Evolutionary conservation across 2,329 filamentous ascomycete genomes (phyloP), one percentile per base, ranked within the genome.

Genomic region (Fusarium acutatum): DNA sequence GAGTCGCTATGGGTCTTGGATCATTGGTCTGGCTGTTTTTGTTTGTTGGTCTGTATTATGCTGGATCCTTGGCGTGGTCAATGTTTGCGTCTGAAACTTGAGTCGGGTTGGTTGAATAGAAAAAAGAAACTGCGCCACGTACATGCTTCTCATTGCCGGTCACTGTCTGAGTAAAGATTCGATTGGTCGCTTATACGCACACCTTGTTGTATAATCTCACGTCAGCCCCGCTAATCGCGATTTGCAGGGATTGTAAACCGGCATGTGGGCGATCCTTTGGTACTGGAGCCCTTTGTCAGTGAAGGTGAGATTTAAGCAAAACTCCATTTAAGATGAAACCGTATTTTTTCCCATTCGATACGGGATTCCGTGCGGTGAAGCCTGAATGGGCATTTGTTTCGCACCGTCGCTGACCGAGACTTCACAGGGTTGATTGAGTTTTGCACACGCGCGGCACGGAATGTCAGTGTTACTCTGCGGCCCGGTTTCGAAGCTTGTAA

Each of bases 1-100:
- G 63, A n/a, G 40, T 57, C 18, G 71, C 71, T 44, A 74, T 74
- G 71, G 67, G 67, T 5, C 63, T 74, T 7, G 71, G 71, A 22
- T 71, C 71, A 6, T 56, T 74, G 52, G 71, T 60, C 13, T 74
- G 71, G 71, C 12, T 73, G 28, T 63, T 47, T 53, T 30, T 73
- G 18, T 38, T 74, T n/a, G 35, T 44, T 37, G 63, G 52, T 30
- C 24, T 52, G 17, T 73, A 64, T 47, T 69, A 59, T 35, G 14
- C 46, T 35, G 56, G 44, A 24, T 46, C 41, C 14, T 60, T 46
- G n/a, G 40, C 52, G 14, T 67, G 57, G 63, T 41, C 35, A 10
- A 49, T 8, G 24, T 28, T 60, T 37, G 37, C 22, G 44, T 34
- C 43, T 49, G 53, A 37, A 43, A 60, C 46, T 52, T 38, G 26